Percentiles rank a stretch among this genome's conserved stretches.
Evolutionary conservation across 805 yeast genomes (phyloP).

Genomic region (Schizosaccharomyces japonicus): DNA sequence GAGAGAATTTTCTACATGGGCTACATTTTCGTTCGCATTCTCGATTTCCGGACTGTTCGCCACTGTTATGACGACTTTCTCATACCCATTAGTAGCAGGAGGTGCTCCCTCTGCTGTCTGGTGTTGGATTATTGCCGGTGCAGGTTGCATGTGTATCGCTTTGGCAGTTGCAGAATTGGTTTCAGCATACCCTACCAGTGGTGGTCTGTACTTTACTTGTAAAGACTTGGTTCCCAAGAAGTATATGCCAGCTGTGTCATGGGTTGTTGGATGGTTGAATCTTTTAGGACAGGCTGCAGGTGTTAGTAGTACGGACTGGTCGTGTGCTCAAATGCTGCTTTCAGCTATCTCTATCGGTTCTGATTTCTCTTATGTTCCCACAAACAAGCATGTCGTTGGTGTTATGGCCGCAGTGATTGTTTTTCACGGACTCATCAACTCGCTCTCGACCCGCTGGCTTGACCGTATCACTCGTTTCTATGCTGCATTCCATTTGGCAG

Average conservation of each 20-base stretch:
- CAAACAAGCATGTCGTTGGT: constrained; percentile 24
- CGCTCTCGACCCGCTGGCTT: constrained; percentile 28
- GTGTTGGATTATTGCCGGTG: constrained; percentile 36
- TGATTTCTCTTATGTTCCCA: constrained; percentile 15
- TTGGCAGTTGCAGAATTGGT: constrained; percentile 8
- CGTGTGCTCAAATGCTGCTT: constrained; percentile 16
- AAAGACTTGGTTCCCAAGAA: constrained; percentile 12
- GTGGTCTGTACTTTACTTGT: constrained; percentile 11
- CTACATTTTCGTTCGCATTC: constrained; percentile 41
- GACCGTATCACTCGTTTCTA: constrained; percentile 28
- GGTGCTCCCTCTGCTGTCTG: constrained; percentile 43
- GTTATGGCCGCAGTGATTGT: constrained; percentile 27
- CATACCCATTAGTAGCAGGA: constrained; percentile 26
- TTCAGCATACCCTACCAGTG: constrained; percentile 11
- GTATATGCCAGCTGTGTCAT: constrained; percentile 11
- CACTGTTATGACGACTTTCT: constrained; percentile 31
- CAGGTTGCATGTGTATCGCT: constrained; percentile 19
- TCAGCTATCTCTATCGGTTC: constrained; percentile 15
- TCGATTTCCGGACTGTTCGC: constrained; percentile 45
- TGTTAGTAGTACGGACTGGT: constrained; percentile 17
- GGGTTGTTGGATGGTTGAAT: constrained; percentile 14
- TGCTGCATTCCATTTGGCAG: constrained; percentile 27
- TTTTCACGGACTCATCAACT: constrained; percentile 28
- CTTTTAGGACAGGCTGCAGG: constrained; percentile 13
- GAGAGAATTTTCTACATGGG: constrained; percentile 33